Evolutionary conservation across 75 land plant species (phyloP).

Genomic region (Cunninghamia lanceolata): DNA sequence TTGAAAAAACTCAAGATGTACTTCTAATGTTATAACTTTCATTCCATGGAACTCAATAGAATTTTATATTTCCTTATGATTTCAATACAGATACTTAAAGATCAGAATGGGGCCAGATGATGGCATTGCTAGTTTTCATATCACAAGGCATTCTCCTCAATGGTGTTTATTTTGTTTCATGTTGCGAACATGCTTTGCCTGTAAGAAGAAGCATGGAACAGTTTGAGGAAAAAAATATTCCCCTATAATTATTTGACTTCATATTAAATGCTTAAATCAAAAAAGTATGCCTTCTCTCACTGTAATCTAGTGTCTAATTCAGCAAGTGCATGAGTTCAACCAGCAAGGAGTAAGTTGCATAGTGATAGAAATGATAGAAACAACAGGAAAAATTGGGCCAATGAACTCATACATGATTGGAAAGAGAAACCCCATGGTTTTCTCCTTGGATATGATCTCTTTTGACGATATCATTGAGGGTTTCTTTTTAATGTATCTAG

Average conservation of each 20-base stretch:
- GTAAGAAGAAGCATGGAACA: neutral
- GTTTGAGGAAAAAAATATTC: neutral
- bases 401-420: neutral
- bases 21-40: neutral
- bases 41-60: neutral
- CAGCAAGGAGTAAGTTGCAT: neutral
- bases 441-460: neutral
- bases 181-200: neutral
- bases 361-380: neutral
- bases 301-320: neutral
- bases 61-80: too few species aligned
- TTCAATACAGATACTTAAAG: too few species aligned
- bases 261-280: neutral
- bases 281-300: neutral
- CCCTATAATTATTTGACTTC: neutral
- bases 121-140: too few species aligned
- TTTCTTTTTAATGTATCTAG: neutral
- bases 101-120: too few species aligned
- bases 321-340: neutral
- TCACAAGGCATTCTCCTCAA: too few species aligned
- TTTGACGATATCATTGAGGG: neutral
- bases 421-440: neutral
- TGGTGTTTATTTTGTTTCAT: too few species aligned
- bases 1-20: neutral
- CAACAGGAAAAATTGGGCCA: neutral